Evolutionary conservation across 2,329 filamentous ascomycete genomes (phyloP), one percentile per base, ranked within the genome.

Genomic region (Ploettnerulaceae sp.): DNA sequence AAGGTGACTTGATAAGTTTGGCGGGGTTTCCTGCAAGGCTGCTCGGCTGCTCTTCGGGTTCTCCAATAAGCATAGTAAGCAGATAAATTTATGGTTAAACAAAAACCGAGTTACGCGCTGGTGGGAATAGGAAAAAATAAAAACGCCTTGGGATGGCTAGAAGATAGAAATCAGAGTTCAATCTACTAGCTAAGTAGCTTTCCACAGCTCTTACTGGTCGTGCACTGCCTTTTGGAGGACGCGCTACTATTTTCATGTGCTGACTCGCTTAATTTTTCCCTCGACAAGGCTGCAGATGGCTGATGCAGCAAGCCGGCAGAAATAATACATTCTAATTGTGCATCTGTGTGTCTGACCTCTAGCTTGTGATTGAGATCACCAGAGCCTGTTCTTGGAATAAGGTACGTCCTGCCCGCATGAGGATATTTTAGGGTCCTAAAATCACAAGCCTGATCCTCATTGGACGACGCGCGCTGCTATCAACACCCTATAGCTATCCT

Each of bases 221-320:
- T n/a, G n/a, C n/a, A n/a, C n/a, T n/a, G n/a, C n/a, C n/a, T n/a
- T n/a, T n/a, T n/a, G n/a, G n/a, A n/a, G n/a, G n/a, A n/a, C n/a
- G n/a, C n/a, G n/a, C n/a, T n/a, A n/a, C n/a, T n/a, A n/a, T 39
- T 28, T n/a, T 39, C 36, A 26, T 28, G 22, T 39, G 36, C 24
- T 12, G 36, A n/a, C 24, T 39, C 36, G 36, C 36, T 39, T 39
- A 39, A 26, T 17, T 38, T 28, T 28, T n/a, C n/a, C n/a, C 22
- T 18, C 36, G 35, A 38, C 35, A 26, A 38, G 35, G 35, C 35
- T 39, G 21, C 34, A 37, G 34, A 37, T n/a, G n/a, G n/a, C n/a
- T n/a, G n/a, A n/a, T n/a, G n/a, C n/a, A 25, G 20, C 17, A 25
- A 39, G 7, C 9, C 21, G 24, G 24, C 36, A 28, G 36, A 39